Percentiles rank a stretch among this genome's conserved stretches.
Conservation (phyloP, 805 yeast species). For the Yarrowia hollandica region DNA sequence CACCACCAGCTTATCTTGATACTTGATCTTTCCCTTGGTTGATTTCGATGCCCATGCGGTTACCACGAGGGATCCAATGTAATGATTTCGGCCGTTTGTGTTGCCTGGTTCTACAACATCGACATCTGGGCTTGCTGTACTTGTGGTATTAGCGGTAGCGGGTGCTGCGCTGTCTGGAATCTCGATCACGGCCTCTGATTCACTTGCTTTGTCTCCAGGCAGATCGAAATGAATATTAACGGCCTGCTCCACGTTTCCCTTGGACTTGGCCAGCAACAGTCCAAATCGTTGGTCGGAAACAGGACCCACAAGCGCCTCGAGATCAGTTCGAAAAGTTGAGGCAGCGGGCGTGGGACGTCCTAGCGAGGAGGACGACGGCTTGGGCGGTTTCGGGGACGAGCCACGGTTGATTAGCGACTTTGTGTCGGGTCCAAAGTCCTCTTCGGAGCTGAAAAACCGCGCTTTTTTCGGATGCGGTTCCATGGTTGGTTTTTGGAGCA, state of each 20-base stretch:
- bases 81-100: background rate
- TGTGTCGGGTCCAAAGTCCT: constrained; percentile 11
- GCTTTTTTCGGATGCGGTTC: constrained; percentile 30
- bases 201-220: background rate
- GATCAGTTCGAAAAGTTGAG: constrained; percentile 31
- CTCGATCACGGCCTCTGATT: background rate
- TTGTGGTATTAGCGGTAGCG: too few relatives aligned
- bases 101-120: too few relatives aligned
- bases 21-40: constrained; percentile 9
- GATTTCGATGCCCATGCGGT: constrained; percentile 32
- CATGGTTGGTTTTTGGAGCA: background rate
- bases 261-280: constrained; percentile 33
- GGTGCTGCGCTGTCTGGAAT: too few relatives aligned
- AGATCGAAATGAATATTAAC: constrained; percentile 38
- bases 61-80: constrained; percentile 20
- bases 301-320: constrained; percentile 39
- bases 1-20: background rate
- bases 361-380: background rate
- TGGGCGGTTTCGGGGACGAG: background rate
- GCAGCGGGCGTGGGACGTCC: background rate
- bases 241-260: constrained; percentile 37
- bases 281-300: constrained; percentile 32
- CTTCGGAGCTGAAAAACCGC: constrained; percentile 32
- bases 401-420: background rate
- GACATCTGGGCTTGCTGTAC: too few relatives aligned